phyloP scores from a whole-genome alignment of 176 grass and related monocot species.

The Luzula sylvatica region DNA sequence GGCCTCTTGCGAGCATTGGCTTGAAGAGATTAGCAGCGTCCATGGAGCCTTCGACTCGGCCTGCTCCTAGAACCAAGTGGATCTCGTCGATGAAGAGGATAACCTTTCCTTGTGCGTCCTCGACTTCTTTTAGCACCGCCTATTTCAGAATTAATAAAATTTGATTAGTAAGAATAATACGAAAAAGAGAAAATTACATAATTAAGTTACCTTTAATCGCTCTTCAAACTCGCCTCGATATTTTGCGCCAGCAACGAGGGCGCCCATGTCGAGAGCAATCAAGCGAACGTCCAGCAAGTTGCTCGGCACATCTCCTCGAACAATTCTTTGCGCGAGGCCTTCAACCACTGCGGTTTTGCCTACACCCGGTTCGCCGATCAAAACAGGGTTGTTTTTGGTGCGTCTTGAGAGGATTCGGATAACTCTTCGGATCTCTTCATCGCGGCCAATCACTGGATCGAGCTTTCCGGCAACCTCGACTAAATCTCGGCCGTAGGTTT shows the following conservation, averaged over 20 bases:
- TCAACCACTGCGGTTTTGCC: slow-evolving; percentile 79
- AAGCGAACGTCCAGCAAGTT: slow-evolving; percentile 71
- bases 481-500: slow-evolving; percentile 53
- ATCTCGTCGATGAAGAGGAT: slow-evolving; percentile 93
- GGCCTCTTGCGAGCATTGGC: slow-evolving; percentile 73
- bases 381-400: slow-evolving; percentile 79
- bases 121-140: slow-evolving; percentile 68
- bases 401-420: slow-evolving; percentile 57
- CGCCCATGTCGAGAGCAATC: slow-evolving; percentile 72
- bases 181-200: too few species aligned
- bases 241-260: slow-evolving; percentile 67
- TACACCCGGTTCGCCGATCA: slow-evolving; percentile 69
- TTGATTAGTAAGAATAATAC: too few species aligned
- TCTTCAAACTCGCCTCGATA: slow-evolving; percentile 87
- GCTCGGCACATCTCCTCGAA: slow-evolving; percentile 59
- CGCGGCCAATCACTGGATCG: slow-evolving; percentile 55
- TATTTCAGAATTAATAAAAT: too few species aligned
- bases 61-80: slow-evolving; percentile 72
- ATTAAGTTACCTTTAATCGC: slow-evolving; percentile 31
- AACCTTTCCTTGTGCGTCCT: slow-evolving; percentile 57
- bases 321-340: slow-evolving; percentile 66
- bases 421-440: slow-evolving; percentile 71
- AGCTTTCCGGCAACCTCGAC: slow-evolving; percentile 61
- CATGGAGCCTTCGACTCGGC: slow-evolving; percentile 64
- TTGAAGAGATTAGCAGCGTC: slow-evolving; percentile 83